phyloP scores from a whole-genome alignment of 1,139 yeast species.

The Magnusiomyces clavatus region DNA sequence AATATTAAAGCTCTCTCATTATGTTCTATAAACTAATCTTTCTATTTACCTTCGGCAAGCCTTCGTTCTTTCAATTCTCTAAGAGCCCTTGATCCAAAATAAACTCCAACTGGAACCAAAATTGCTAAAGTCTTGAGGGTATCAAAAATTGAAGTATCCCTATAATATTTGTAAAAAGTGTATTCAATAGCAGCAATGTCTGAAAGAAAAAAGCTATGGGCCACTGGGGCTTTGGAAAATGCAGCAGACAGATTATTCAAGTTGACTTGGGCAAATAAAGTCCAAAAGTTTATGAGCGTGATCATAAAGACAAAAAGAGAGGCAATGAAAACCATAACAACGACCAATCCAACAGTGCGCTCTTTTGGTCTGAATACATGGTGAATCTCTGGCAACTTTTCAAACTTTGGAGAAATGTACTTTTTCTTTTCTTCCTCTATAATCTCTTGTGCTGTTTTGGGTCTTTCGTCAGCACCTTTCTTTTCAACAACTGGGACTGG shows the following conservation, averaged over 20 bases:
- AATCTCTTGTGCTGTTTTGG: conserved; percentile 2
- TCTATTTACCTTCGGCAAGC: conserved; percentile 12
- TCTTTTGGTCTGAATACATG: conserved; percentile 59
- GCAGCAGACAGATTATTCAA: conserved; percentile 20
- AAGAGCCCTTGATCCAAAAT: conserved; percentile 62
- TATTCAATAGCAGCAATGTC: conserved; percentile 54
- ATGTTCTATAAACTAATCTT: conserved; percentile 3
- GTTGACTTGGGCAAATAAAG: conserved; percentile 18
- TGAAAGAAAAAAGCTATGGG: conserved; percentile 40
- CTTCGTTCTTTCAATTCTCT: conserved; percentile 27
- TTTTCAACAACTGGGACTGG: neutral
- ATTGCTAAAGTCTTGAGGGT: conserved; percentile 49
- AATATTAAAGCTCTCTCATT: neutral
- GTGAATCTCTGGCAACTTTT: conserved; percentile 55
- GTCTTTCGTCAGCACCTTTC: neutral
- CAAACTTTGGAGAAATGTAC: conserved; percentile 22
- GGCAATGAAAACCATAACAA: conserved; percentile 51
- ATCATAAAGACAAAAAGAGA: conserved; percentile 36
- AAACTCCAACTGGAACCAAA: conserved; percentile 49
- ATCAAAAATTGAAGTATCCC: conserved; percentile 63
- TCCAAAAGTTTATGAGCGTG: conserved; percentile 21
- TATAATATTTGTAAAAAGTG: conserved; percentile 59
- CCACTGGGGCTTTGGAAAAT: conserved; percentile 32
- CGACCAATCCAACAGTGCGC: conserved; percentile 43
- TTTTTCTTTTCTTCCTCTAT: conserved; percentile 4